Base-by-base conservation (phyloP, 1,284 basidiomycete species). In the Cutaneotrichosporon curvatum region DNA sequence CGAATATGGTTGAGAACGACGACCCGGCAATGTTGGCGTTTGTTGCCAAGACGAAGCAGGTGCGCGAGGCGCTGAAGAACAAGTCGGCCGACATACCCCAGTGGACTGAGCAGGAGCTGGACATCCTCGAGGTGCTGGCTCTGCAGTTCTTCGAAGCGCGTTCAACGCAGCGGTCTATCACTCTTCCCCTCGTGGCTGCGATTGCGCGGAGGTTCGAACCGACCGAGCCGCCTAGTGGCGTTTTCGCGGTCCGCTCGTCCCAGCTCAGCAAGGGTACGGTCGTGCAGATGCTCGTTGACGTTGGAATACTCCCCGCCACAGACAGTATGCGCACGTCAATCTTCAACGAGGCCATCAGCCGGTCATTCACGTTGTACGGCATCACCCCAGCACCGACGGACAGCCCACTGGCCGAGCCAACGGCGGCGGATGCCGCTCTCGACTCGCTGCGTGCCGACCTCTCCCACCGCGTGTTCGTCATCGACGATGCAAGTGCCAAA, bases 401-500 rank as follows among this genome's bases (percentile, higher is more conserved):
- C 25, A 12, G 7, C 7, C 36, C 23, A 16, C 51, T 51, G 3
- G 50, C 53, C 23, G 56, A 58, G 28, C 46, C 51, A 7, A 49
- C 48, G 4, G 18, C 45, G 0, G 43, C 46, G 1, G 52, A 54
- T 31, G 25, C 32, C 0, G 45, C 45, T 3, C 52, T 63, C 12
- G 65, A 68, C 45, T 21, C 40, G 1, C 41, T 62, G 2, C 83
- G 91, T 4, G 81, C 87, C 60, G 94, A 97, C 70, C 86, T 85
- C 11, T 60, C 81, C 50, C 69, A 85, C 46, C 81, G 81, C 0
- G 88, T 91, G 1, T 97, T 84, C 67, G 85, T 96, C 16, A 84
- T 99, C 46, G 95, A 99, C 65, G 87, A 91, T 57, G 63, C 75
- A 0, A 66, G 61, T 5, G 92, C 95, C 0, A 73, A 84, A 58